Percentiles rank a stretch among this genome's conserved stretches.
Conservation (phyloP, 2,329 filamentous ascomycete genomes). For the Coleophoma crateriformis region DNA sequence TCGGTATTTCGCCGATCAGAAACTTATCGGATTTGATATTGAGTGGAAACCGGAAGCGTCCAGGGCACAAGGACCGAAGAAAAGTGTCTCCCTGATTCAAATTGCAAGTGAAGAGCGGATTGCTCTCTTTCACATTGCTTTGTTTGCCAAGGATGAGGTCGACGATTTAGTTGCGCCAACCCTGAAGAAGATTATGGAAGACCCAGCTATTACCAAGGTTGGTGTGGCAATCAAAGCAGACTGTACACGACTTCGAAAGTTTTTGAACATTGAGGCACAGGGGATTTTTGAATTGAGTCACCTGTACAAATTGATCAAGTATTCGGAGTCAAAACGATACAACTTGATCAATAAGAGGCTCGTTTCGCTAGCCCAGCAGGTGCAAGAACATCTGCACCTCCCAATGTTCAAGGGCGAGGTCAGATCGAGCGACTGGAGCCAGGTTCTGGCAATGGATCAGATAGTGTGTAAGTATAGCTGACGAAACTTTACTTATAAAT, state of each 20-base stretch:
- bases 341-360: slow-evolving; percentile 58
- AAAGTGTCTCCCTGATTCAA: slow-evolving; percentile 78
- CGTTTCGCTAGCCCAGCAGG: slow-evolving; percentile 64
- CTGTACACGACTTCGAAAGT: slow-evolving; percentile 61
- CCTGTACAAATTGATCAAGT: slow-evolving; percentile 72
- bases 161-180: slow-evolving; percentile 63
- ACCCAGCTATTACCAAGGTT: slow-evolving; percentile 62
- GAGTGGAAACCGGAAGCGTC: slow-evolving; percentile 66
- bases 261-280: slow-evolving; percentile 55
- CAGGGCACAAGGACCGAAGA: slow-evolving; percentile 44
- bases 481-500: slow-evolving; percentile 11
- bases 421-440: slow-evolving; percentile 70
- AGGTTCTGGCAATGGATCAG: slow-evolving; percentile 56
- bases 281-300: slow-evolving; percentile 80
- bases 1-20: slow-evolving; percentile 61
- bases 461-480: slow-evolving; percentile 54
- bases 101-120: slow-evolving; percentile 72
- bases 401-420: slow-evolving; percentile 73
- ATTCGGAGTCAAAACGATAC: slow-evolving; percentile 43
- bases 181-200: slow-evolving; percentile 67
- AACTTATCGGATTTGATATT: slow-evolving; percentile 80
- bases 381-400: slow-evolving; percentile 63
- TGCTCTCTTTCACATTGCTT: slow-evolving; percentile 74
- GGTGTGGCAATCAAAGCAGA: slow-evolving; percentile 74
- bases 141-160: slow-evolving; percentile 41